Conservation (phyloP, 805 yeast genomes). For the Yamadazyma scolyti region DNA sequence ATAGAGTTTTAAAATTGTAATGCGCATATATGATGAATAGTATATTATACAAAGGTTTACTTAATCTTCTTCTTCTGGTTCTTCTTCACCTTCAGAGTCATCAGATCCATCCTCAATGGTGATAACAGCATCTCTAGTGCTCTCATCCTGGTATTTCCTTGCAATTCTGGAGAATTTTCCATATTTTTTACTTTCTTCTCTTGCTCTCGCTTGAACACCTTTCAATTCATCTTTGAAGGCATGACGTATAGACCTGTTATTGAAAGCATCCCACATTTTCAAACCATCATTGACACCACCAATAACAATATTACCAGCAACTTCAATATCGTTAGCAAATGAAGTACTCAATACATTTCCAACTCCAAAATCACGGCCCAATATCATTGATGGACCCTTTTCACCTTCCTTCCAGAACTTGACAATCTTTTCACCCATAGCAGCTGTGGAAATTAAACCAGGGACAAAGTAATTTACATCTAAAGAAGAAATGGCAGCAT, state of each 20-base stretch:
- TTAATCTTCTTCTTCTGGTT: slow-evolving; percentile 14
- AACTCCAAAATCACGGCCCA: slow-evolving; percentile 87
- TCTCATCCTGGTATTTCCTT: slow-evolving; percentile 56
- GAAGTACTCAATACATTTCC: slow-evolving; percentile 84
- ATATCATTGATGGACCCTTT: slow-evolving; percentile 75
- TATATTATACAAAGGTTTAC: slow-evolving; percentile 2
- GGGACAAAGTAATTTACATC: slow-evolving; percentile 64
- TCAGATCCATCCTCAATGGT: slow-evolving; percentile 59
- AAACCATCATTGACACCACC: slow-evolving; percentile 86
- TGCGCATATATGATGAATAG: slow-evolving; percentile 6
- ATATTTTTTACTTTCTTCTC: slow-evolving; percentile 47
- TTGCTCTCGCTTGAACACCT: slow-evolving; percentile 52
- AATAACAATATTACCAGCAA: slow-evolving; percentile 75
- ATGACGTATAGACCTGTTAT: slow-evolving; percentile 73
- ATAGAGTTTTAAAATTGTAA: neutral
- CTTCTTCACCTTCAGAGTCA: slow-evolving; percentile 43
- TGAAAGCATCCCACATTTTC: slow-evolving; percentile 90
- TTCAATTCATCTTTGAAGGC: slow-evolving; percentile 60
- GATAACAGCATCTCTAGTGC: slow-evolving; percentile 51
- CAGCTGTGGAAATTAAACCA: slow-evolving; percentile 79
- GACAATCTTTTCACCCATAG: slow-evolving; percentile 83
- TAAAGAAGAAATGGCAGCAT: slow-evolving; percentile 83
- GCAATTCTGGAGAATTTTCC: slow-evolving; percentile 73
- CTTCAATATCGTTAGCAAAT: slow-evolving; percentile 85
- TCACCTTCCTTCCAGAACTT: slow-evolving; percentile 71